Evolutionary conservation across 1,284 basidiomycete species (phyloP), one percentile per base, ranked within the genome.

Genomic region (Apiotrichum gamsii): DNA sequence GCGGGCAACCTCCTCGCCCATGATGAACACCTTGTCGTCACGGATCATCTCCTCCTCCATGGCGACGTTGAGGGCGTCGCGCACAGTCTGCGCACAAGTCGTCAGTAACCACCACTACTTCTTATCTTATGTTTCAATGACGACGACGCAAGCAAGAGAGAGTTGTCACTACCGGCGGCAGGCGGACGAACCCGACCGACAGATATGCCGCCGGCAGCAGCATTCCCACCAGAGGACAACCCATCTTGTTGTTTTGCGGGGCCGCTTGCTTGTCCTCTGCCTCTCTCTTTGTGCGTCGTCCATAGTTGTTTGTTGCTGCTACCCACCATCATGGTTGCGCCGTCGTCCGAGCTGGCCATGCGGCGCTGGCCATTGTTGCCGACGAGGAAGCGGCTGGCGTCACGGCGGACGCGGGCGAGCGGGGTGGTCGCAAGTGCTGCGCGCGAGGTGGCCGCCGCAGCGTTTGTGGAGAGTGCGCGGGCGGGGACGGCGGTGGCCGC

Each of bases 11-110:
- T 99, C 95, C 75, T 99, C 95, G 59, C 95, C 95, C 63, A 99
- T 76, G 69, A 99, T 76, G 73, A 95, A 98, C 43, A 99, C 95
- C 32, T 78, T 85, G 72, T 94, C 87, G 75, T 99, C 95, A 42
- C 90, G 83, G 63, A 86, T 72, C 95, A 99, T 98, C 78, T 99
- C 95, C 77, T 99, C 95, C 78, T 98, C 95, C 89, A 99, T 94
- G 30, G 95, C 95, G 52, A 84, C 76, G 76, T 97, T 98, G 60
- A 99, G 83, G 33, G 95, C 95, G 51, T 99, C 95, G 69, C 95
- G 88, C 54, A 97, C 94, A 43, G 91, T 97, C 90, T 97, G 88
- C 11, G 15, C 6, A 5, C 36, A 28, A n/a, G 43, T 42, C n/a
- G 38, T 33, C 25, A 42, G 47, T 25, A 31, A n/a, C n/a, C n/a